Evolutionary conservation across 306 rosid species (phyloP).

Genomic region (Prunus mume): DNA sequence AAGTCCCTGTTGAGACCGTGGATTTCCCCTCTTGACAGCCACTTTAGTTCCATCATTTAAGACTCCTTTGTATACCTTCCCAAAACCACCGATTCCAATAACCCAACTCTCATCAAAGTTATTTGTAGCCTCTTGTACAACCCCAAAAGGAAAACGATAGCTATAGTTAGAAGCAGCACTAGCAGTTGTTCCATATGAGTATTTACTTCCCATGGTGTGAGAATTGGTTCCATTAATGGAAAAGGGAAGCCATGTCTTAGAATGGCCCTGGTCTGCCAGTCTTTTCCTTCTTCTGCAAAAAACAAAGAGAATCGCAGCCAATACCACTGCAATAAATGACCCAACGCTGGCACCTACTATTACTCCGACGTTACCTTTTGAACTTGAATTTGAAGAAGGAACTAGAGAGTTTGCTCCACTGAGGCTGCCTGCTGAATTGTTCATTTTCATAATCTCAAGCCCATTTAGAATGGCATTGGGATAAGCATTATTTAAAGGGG

Average conservation of each 20-base stretch:
- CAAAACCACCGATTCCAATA: slow-evolving; percentile 83
- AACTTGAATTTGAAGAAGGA: slow-evolving; percentile 34
- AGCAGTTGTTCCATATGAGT: slow-evolving; percentile 56
- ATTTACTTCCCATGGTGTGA: slow-evolving; percentile 79
- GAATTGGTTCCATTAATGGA: slow-evolving; percentile 60
- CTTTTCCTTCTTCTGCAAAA: slow-evolving; percentile 50
- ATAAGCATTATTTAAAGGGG: slow-evolving; percentile 25
- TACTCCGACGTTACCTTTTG: slow-evolving; percentile 45
- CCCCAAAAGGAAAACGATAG: slow-evolving; percentile 61
- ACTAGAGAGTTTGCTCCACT: slow-evolving; percentile 29
- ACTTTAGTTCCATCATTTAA: slow-evolving; percentile 73
- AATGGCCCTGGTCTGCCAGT: slow-evolving; percentile 43
- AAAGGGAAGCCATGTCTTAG: slow-evolving; percentile 74
- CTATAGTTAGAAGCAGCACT: slow-evolving; percentile 58
- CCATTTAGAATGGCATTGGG: slow-evolving; percentile 94
- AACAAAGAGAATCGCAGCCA: slow-evolving; percentile 43
- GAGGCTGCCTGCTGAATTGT: slow-evolving; percentile 70
- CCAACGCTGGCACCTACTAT: slow-evolving; percentile 64
- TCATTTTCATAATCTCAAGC: slow-evolving; percentile 88
- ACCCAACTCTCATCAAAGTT: slow-evolving; percentile 80
- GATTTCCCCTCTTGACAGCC: slow-evolving; percentile 89
- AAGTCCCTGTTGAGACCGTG: slow-evolving; percentile 78
- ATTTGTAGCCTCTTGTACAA: slow-evolving; percentile 74
- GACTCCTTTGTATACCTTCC: slow-evolving; percentile 79
- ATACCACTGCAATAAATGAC: slow-evolving; percentile 37